phyloP scores from a whole-genome alignment of 2,329 filamentous ascomycete genomes.

The Beauveria sp. region DNA sequence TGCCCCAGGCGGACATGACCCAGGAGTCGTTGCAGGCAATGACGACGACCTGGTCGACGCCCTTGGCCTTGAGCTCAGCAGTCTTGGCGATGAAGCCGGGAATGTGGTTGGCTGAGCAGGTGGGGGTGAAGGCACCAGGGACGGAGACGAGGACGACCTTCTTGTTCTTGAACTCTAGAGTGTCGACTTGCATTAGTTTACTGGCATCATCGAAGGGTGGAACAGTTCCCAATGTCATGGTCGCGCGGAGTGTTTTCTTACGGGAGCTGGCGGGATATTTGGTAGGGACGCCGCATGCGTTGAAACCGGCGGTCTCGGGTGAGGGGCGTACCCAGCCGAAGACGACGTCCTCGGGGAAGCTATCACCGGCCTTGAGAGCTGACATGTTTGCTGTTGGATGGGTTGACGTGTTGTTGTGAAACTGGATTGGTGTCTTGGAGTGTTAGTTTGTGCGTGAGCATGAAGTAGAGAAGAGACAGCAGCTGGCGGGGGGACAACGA shows the following conservation, averaged over 20 bases:
- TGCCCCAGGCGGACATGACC: conserved; percentile 86
- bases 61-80: conserved; percentile 65
- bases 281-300: conserved; percentile 69
- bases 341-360: conserved; percentile 70
- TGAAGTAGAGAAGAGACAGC: not conserved
- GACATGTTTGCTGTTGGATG: conserved; percentile 34
- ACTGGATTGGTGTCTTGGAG: not conserved
- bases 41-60: conserved; percentile 73
- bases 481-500: not conserved
- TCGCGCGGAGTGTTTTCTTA: conserved; percentile 23
- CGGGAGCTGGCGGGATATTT: conserved; percentile 73
- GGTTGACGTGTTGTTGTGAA: conserved; percentile 5
- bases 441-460: not conserved
- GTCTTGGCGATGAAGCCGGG: conserved; percentile 71
- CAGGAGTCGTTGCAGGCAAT: conserved; percentile 79
- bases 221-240: not conserved
- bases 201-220: not conserved
- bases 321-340: conserved; percentile 82
- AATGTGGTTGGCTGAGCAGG: conserved; percentile 75
- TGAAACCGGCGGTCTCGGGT: conserved; percentile 59
- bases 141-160: conserved; percentile 50
- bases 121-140: conserved; percentile 74
- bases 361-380: conserved; percentile 71
- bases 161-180: conserved; percentile 46
- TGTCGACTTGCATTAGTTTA: not conserved